phyloP scores from a whole-genome alignment of 2,329 filamentous ascomycete species.

The Didymella segeticola region DNA sequence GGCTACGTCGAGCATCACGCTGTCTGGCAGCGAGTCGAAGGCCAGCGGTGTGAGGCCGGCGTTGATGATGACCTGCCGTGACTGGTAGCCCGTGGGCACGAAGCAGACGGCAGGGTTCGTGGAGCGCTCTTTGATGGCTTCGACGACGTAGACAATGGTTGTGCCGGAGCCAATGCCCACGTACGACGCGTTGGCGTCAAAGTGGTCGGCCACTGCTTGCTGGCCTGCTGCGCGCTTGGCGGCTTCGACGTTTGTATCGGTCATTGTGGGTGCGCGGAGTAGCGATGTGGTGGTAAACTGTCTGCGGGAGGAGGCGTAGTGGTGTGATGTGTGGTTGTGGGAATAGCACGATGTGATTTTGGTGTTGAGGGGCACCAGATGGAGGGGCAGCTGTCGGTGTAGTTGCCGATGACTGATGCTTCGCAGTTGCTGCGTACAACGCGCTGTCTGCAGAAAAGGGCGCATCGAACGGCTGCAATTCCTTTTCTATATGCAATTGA shows the following conservation, averaged over 20 bases:
- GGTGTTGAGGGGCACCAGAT: constrained; percentile 13
- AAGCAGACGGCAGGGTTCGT: constrained; percentile 71
- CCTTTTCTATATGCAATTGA: background rate
- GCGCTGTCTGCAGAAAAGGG: constrained; percentile 3
- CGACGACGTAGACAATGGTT: constrained; percentile 84
- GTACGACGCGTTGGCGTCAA: constrained; percentile 66
- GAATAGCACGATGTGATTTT: constrained; percentile 5
- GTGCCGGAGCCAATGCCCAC: constrained; percentile 83
- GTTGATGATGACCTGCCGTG: constrained; percentile 80
- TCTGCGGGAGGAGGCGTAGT: background rate
- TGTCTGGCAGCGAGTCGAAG: constrained; percentile 75
- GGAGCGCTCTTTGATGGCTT: constrained; percentile 67
- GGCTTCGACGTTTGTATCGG: constrained; percentile 62
- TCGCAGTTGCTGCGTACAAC: constrained; percentile 26
- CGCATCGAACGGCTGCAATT: constrained; percentile 3
- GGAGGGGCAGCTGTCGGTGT: constrained; percentile 27
- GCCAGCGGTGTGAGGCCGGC: constrained; percentile 79
- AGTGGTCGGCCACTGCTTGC: constrained; percentile 75
- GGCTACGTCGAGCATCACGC: constrained; percentile 77
- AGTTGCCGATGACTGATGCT: constrained; percentile 39
- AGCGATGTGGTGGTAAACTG: constrained; percentile 14
- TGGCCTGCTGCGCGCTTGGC: constrained; percentile 79
- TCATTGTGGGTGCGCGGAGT: constrained; percentile 31
- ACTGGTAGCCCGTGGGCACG: constrained; percentile 91
- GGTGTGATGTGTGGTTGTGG: background rate